A percentile compares a stretch with the other conserved stretches of the same genome.
Evolutionary conservation across 805 yeast genomes (phyloP).

Genomic region (Wickerhamomyces subpelliculosus): DNA sequence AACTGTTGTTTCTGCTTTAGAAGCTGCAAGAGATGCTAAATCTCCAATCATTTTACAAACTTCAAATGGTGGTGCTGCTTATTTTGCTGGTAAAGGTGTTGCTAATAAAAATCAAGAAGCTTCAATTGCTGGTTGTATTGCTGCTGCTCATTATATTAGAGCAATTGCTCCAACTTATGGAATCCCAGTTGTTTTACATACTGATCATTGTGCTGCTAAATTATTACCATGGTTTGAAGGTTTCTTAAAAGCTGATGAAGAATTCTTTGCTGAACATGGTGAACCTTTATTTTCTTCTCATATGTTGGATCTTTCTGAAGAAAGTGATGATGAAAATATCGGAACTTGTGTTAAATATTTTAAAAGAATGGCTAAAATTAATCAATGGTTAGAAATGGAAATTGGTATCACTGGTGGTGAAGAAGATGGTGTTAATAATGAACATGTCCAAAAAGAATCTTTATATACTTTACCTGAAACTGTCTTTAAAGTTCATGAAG

Average conservation of each 20-base stretch:
- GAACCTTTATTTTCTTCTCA: slow-evolving; percentile 98
- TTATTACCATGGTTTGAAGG: slow-evolving; percentile 98
- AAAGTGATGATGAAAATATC: slow-evolving; percentile 93
- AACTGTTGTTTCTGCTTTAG: slow-evolving; percentile 92
- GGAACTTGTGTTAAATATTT: slow-evolving; percentile 91
- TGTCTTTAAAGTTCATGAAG: slow-evolving; percentile 85
- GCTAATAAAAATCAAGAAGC: slow-evolving; percentile 90
- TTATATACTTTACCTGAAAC: slow-evolving; percentile 95
- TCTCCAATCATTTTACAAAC: slow-evolving; percentile 96
- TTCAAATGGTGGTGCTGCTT: slow-evolving; percentile 99
- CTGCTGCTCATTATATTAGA: slow-evolving; percentile 98
- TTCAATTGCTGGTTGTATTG: slow-evolving; percentile 88
- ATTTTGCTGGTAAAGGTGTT: slow-evolving; percentile 99
- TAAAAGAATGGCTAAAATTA: slow-evolving; percentile 85
- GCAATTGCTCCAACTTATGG: slow-evolving; percentile 94
- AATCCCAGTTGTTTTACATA: slow-evolving; percentile 93
- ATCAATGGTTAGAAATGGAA: slow-evolving; percentile 99
- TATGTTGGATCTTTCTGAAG: slow-evolving; percentile 98
- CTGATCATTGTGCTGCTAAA: slow-evolving; percentile 99
- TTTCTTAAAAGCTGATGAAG: slow-evolving; percentile 95
- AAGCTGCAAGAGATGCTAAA: slow-evolving; percentile 92
- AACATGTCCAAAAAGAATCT: slow-evolving; percentile 77
- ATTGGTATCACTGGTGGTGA: slow-evolving; percentile 99
- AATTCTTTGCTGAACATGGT: slow-evolving; percentile 76
- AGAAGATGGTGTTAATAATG: slow-evolving; percentile 99